Base-by-base conservation (phyloP, 306 rosid genomes). In the Prunus mume region DNA sequence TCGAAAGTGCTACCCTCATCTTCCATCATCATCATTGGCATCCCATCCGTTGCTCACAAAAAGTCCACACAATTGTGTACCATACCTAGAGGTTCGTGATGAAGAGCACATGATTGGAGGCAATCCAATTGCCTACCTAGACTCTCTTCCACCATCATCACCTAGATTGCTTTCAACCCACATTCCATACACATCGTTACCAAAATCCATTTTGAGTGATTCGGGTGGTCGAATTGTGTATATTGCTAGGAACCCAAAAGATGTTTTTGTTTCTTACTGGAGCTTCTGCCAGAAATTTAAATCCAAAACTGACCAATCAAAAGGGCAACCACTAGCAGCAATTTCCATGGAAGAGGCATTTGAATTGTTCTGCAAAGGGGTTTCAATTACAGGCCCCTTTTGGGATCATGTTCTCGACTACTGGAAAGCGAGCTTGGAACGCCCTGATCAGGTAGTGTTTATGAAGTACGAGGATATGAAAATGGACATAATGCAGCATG, bases 381-480 rank as follows among this genome's bases (percentile, higher is more conserved):
- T 56, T 13, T 50, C 65, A 22, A 76, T 24, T 30, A 69, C 12
- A 51, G 90, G 91, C 19, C 90, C 91, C 4, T 80, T 76, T 47
- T 85, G 88, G 88, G 52, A 65, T 17, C 91, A 90, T 30, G 64
- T 90, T 65, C 9, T 85, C 27, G 81, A 84, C 20, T 83, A 87
- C 20, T 87, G 81, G 88, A 78, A 81, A 18, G 86, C 81, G 14
- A 85, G 89, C 76, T 49, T 20, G 22, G 87, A 72, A 19, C 81
- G 30, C 3, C 84, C 89, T 3, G 9, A 78, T 28, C 82, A 84
- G 24, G 79, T 87, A n/a, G 3, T 90, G 30, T 87, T 90, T 80
- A 55, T 90, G 22, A 82, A 78, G 79, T 90, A 85, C 22, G 90
- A 87, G 68, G 88, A 86, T 1, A 8, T 90, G 80, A 90, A 85